Base-by-base conservation (phyloP, 2,329 filamentous ascomycete genomes). In the Diaporthe nobilis region DNA sequence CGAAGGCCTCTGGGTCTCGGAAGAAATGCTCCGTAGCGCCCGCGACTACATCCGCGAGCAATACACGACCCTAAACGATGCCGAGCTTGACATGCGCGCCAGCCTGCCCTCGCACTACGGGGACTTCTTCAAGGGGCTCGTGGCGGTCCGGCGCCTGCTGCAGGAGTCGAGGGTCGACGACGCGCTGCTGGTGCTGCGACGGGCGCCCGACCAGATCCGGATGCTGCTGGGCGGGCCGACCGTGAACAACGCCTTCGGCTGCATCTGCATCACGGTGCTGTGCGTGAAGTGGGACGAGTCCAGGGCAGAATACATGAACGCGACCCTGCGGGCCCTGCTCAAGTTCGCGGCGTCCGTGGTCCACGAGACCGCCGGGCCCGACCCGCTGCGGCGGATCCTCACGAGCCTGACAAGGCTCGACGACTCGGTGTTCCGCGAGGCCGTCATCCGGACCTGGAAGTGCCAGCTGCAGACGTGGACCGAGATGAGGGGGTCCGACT, bases 251-350 rank as follows among this genome's bases (percentile, higher is more conserved):
- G 31, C 65, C 1, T 53, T 39, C 4, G 47, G 47, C 13, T 53
- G 65, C 22, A 53, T 68, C 2, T 68, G n/a, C 31, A 51, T 68
- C 31, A 53, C 65, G 22, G 65, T 68, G 1, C 13, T 68, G 65
- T 68, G 65, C 28, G n/a, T 68, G 0, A 53, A 39, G 31, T 68
- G 65, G 65, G 20, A 68, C 44, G 63, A 68, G 20, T 68, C 63
- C 2, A 37, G 13, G 44, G 31, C 13, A 6, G 47, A 17, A 22
- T 3, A 37, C 22, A 39, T 68, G 47, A 68, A 39, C n/a, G 28
- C 47, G 7, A 42, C 47, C 6, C 65, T 68, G 7, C 20, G 34
- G 47, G 25, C 65, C 4, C 47, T 68, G 65, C 13, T 68, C 31
- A 68, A 39, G 31, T 68, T 53, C 28, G 65, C 65, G 22, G 65